phyloP scores from a whole-genome alignment of 164 flowering plant genomes.

The Piper betle region DNA sequence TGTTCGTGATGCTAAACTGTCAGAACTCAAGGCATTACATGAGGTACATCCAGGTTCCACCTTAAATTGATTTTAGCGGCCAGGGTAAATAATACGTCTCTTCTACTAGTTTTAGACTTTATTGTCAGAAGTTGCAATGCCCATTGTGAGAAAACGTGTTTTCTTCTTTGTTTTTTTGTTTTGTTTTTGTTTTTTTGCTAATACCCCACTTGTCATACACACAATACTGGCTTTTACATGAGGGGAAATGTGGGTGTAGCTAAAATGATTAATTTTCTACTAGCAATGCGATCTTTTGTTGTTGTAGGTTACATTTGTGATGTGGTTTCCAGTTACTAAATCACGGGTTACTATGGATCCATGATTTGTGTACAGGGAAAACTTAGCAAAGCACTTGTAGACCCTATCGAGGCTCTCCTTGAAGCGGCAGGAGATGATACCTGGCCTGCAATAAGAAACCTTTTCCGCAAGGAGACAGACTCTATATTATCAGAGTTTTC shows the following conservation, averaged over 20 bases:
- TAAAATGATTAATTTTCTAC: too few species aligned
- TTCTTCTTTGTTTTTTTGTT: too few species aligned
- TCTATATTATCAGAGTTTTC: constrained; percentile 43
- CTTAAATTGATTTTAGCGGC: not conserved
- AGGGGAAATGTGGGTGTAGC: too few species aligned
- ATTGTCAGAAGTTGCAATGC: too few species aligned
- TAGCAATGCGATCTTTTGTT: too few species aligned
- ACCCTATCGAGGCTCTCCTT: constrained; percentile 83
- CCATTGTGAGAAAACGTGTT: too few species aligned
- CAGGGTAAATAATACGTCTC: too few species aligned
- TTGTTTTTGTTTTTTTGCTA: too few species aligned
- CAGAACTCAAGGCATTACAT: constrained; percentile 52
- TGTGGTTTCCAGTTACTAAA: not conserved
- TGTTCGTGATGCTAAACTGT: constrained; percentile 61
- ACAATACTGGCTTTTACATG: too few species aligned
- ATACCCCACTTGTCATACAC: too few species aligned
- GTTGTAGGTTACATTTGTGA: too few species aligned
- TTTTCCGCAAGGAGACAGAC: constrained; percentile 64
- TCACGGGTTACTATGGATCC: not conserved
- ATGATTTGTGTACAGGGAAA: constrained; percentile 33
- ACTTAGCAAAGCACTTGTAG: constrained; percentile 62
- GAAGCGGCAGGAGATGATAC: constrained; percentile 76
- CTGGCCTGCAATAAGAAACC: constrained; percentile 88
- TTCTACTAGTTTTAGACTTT: too few species aligned
- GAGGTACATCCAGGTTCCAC: constrained; percentile 44